These are phyloP conservation scores for Samsoniella hepiali DNA, from an alignment of 2,329 filamentous ascomycete species.

Conservation along the genomic window DNA sequence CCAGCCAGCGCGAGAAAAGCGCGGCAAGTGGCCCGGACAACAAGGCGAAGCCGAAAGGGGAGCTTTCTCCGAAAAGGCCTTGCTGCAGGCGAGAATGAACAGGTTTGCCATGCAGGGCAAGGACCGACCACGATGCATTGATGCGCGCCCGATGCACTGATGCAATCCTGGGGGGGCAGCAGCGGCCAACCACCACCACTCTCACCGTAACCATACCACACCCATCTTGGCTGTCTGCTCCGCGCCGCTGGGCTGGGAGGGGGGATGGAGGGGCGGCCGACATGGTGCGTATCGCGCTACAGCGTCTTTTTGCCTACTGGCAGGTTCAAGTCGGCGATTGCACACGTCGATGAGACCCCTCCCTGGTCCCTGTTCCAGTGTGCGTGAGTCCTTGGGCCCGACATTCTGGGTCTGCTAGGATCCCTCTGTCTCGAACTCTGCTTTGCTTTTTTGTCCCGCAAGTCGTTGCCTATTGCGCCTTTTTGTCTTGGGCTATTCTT, in stretches of 20 bases:
- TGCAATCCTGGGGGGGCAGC: constrained; percentile 1
- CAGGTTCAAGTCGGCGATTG: neutral
- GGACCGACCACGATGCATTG: neutral
- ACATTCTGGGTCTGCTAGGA: neutral
- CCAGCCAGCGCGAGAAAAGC: neutral
- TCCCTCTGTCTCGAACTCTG: neutral
- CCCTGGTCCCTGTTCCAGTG: neutral
- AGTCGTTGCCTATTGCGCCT: neutral
- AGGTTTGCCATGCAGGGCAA: neutral
- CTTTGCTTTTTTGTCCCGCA: neutral
- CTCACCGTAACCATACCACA: constrained; percentile 4
- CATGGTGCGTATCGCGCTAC: neutral
- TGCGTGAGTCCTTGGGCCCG: neutral
- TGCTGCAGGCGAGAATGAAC: neutral
- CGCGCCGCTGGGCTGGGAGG: neutral
- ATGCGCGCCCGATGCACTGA: constrained; percentile 5
- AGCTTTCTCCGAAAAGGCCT: neutral
- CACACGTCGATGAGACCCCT: neutral
- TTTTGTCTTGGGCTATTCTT: constrained; percentile 4
- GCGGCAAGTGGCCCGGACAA: constrained; percentile 1
- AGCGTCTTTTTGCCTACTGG: neutral
- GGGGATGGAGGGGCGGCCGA: too few relatives aligned
- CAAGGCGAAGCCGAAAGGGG: constrained; percentile 8
- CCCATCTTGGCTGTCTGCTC: neutral
- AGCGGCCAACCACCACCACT: neutral